phyloP scores from a whole-genome alignment of 1,284 basidiomycete genomes.

The Tausonia pullulans region DNA sequence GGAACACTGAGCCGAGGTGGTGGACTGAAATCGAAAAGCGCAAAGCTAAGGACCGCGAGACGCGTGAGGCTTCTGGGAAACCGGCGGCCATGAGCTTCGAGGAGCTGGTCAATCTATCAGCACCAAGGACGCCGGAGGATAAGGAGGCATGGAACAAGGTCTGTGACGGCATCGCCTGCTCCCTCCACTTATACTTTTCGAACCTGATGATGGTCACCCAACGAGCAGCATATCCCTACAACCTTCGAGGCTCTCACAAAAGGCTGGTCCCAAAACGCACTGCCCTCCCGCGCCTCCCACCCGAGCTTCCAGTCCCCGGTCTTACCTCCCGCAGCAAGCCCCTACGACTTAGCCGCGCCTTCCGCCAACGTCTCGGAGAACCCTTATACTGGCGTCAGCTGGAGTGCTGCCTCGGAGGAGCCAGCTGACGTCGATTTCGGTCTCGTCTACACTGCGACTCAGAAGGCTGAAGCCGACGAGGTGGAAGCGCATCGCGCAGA shows the following conservation, averaged over 20 bases:
- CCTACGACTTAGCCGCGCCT: constrained; percentile 18
- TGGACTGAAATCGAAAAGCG: constrained; percentile 52
- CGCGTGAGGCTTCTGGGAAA: constrained; percentile 29
- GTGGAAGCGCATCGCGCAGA: not conserved
- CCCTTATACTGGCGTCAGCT: constrained; percentile 3
- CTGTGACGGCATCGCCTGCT: constrained; percentile 11
- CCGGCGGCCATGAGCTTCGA: constrained; percentile 15
- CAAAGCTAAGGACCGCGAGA: constrained; percentile 38
- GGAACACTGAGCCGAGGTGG: constrained; percentile 57
- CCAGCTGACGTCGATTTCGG: not conserved
- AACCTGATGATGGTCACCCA: too few species aligned
- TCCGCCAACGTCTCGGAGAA: constrained; percentile 19
- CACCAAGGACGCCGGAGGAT: constrained; percentile 19
- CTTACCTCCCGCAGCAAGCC: constrained; percentile 18
- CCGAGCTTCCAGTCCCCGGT: constrained; percentile 22
- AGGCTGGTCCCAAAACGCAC: constrained; percentile 25
- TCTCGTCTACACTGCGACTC: not conserved
- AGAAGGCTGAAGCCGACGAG: constrained; percentile 2
- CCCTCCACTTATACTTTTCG: too few species aligned
- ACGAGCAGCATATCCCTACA: constrained; percentile 56
- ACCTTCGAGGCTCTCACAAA: constrained; percentile 64
- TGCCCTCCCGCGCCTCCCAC: constrained; percentile 16
- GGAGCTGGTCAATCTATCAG: constrained; percentile 29
- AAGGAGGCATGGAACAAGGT: constrained; percentile 35
- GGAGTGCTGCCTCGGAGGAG: not conserved